These are phyloP conservation scores for Podospora sp. DNA, from an alignment of 495 filamentous ascomycete genomes.

Conservation along the genomic window DNA sequence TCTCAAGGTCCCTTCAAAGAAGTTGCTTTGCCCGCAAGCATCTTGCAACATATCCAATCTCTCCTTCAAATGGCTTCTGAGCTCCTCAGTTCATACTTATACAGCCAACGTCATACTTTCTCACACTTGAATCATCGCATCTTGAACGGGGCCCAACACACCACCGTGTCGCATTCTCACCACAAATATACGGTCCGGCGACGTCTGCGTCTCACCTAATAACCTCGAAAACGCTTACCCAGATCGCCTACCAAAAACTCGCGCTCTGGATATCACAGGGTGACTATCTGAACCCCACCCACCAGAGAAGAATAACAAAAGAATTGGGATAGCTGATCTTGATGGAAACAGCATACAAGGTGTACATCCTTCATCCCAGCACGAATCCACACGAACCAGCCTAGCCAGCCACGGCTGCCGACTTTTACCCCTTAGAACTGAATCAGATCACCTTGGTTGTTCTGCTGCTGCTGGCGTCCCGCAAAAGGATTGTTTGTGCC, in stretches of 20 bases:
- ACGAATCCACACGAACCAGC: not conserved
- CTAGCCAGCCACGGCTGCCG: slow-evolving; percentile 3
- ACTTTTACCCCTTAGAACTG: slow-evolving; percentile 63
- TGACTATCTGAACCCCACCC: not conserved
- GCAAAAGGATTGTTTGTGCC: slow-evolving; percentile 75
- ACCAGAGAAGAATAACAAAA: slow-evolving; percentile 4
- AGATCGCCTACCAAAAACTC: not conserved
- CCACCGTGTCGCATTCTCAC: not conserved
- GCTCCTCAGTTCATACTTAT: too few species aligned
- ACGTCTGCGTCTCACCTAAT: not conserved
- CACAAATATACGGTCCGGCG: not conserved
- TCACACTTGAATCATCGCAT: not conserved
- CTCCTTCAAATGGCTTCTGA: too few species aligned
- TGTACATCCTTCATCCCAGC: slow-evolving; percentile 4
- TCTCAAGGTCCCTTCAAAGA: too few species aligned
- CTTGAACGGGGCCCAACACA: not conserved
- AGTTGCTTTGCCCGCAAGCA: too few species aligned
- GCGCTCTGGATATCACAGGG: slow-evolving; percentile 6
- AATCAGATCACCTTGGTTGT: slow-evolving; percentile 73
- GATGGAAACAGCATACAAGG: slow-evolving; percentile 22
- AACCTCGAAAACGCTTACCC: not conserved
- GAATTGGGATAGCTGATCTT: slow-evolving; percentile 16
- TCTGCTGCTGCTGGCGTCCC: slow-evolving; percentile 63
- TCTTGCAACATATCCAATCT: too few species aligned
- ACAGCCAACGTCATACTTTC: not conserved